These are phyloP conservation scores for Trichoderma atroviride DNA, from an alignment of 2,329 filamentous ascomycete genomes.

Conservation along the genomic window DNA sequence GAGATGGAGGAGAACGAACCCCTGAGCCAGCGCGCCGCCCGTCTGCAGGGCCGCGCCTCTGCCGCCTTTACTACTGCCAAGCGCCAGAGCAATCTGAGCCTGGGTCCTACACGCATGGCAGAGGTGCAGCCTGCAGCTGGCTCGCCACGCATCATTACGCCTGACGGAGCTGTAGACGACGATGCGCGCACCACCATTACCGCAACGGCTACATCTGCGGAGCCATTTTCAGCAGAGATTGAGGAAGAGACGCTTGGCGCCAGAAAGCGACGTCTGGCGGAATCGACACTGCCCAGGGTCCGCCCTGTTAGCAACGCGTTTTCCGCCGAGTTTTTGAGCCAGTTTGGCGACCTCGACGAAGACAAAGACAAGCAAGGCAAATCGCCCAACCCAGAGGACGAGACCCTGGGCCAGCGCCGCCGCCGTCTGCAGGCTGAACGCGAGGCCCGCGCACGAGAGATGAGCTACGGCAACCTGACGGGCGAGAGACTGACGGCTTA, in stretches of 20 bases:
- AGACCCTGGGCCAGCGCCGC: constrained; percentile 77
- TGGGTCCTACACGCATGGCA: constrained; percentile 18
- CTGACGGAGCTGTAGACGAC: constrained; percentile 33
- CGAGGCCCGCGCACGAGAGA: constrained; percentile 63
- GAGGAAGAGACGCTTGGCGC: constrained; percentile 68
- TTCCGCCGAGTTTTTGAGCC: constrained; percentile 67
- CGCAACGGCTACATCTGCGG: background rate
- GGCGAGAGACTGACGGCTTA: constrained; percentile 56
- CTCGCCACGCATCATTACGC: constrained; percentile 35
- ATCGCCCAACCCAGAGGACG: constrained; percentile 59
- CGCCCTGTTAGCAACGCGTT: constrained; percentile 68
- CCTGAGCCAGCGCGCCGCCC: constrained; percentile 72
- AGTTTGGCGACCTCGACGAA: constrained; percentile 58
- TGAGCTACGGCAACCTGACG: constrained; percentile 43
- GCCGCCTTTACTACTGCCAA: constrained; percentile 44
- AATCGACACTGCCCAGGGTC: constrained; percentile 52
- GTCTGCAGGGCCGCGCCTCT: constrained; percentile 67
- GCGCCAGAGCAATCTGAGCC: constrained; percentile 48
- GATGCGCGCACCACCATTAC: constrained; percentile 12
- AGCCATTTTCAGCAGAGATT: constrained; percentile 47
- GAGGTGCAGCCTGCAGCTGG: constrained; percentile 28
- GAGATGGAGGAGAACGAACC: constrained; percentile 93
- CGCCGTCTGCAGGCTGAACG: constrained; percentile 71
- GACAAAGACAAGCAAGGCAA: constrained; percentile 44
- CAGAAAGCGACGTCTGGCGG: constrained; percentile 65